These are phyloP conservation scores for Oenanthe sinensis DNA, from an alignment of 129 eudicot species.

Conservation along the genomic window DNA sequence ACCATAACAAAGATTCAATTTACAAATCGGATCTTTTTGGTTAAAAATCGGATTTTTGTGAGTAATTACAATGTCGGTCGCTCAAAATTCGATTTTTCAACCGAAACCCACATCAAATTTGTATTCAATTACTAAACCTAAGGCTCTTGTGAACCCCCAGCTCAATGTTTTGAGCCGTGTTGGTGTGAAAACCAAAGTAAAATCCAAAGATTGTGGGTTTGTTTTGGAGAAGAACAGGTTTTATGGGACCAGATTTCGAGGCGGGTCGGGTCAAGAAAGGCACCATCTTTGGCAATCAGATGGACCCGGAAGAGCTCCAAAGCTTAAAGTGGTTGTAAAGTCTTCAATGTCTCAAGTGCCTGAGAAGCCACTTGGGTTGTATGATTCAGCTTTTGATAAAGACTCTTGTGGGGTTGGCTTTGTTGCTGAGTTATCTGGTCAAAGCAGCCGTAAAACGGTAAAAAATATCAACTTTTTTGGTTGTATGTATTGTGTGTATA, in stretches of 20 bases:
- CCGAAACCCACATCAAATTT: constrained; percentile 15
- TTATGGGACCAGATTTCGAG: constrained; percentile 27
- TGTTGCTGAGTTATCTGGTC: constrained; percentile 91
- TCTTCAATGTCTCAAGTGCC: constrained; percentile 76
- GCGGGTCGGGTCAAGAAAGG: constrained; percentile 36
- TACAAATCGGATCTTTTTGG: not conserved
- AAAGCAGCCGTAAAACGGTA: constrained; percentile 88
- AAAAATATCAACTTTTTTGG: not conserved
- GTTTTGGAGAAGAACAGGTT: constrained; percentile 43
- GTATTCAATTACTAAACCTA: constrained; percentile 9
- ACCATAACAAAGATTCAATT: not conserved
- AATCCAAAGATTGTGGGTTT: constrained; percentile 14
- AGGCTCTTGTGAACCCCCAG: constrained; percentile 3
- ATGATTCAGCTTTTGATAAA: constrained; percentile 79
- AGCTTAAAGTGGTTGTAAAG: constrained; percentile 41
- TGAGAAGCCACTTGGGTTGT: constrained; percentile 87
- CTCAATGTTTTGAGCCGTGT: constrained; percentile 18
- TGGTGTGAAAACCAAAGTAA: constrained; percentile 22
- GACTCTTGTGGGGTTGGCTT: constrained; percentile 98
- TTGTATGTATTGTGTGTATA: not conserved
- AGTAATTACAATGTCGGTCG: constrained; percentile 48
- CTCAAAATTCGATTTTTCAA: constrained; percentile 35
- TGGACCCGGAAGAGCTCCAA: constrained; percentile 51
- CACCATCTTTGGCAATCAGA: constrained; percentile 43
- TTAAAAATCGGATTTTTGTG: not conserved